A percentile compares a stretch with the other conserved stretches of the same genome.
Conservation (phyloP, 1,139 yeast species). For the Hyphopichia fennica region DNA sequence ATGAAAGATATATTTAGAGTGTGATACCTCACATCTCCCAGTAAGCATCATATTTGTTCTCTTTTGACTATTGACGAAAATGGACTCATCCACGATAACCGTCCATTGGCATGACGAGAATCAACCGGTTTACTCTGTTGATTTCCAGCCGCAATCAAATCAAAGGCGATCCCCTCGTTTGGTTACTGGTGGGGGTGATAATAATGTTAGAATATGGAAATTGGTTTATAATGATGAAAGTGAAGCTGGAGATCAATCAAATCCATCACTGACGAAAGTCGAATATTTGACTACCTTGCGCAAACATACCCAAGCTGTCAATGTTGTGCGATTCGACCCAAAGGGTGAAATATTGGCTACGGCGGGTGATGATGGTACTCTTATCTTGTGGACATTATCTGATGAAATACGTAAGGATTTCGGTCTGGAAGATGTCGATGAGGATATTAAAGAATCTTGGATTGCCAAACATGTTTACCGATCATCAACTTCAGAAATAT, state of each 20-base stretch:
- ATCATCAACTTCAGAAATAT: constrained; percentile 71
- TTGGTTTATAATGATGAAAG: constrained; percentile 11
- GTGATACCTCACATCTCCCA: too few species aligned
- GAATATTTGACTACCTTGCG: constrained; percentile 74
- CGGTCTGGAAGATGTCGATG: constrained; percentile 51
- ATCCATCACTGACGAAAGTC: constrained; percentile 25
- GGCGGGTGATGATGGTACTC: constrained; percentile 93
- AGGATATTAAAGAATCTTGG: constrained; percentile 75
- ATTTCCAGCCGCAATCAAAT: constrained; percentile 60
- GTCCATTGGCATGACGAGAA: constrained; percentile 83
- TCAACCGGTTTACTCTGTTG: constrained; percentile 81
- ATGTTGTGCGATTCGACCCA: constrained; percentile 79
- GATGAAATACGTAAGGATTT: constrained; percentile 56
- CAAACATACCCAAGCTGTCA: constrained; percentile 94
- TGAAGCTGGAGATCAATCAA: constrained; percentile 4
- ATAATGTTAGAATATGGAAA: constrained; percentile 73
- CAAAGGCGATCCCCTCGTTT: constrained; percentile 40
- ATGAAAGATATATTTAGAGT: too few species aligned
- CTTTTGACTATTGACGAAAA: too few species aligned
- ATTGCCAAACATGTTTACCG: constrained; percentile 53
- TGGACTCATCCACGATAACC: constrained; percentile 63
- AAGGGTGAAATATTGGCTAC: constrained; percentile 70
- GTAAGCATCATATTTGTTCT: too few species aligned
- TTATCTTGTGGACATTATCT: constrained; percentile 72
- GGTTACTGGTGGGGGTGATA: constrained; percentile 95